A percentile compares a stretch with the other conserved stretches of the same genome.
phyloP scores from a whole-genome alignment of 2,329 filamentous ascomycete species.

The Colletotrichum graminicola region DNA sequence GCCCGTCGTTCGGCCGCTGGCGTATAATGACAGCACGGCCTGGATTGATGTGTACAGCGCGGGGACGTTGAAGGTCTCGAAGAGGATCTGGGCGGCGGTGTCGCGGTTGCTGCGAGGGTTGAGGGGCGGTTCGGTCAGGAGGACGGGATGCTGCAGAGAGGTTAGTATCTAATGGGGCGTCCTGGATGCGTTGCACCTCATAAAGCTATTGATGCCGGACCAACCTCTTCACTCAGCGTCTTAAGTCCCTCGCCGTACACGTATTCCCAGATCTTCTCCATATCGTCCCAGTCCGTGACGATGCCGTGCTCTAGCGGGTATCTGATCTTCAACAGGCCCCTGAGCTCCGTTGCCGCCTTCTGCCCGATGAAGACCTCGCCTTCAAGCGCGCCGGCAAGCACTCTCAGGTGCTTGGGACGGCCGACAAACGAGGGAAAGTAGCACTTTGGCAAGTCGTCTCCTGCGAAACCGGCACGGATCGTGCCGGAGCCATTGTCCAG shows the following conservation, averaged over 20 bases:
- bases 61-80: constrained; percentile 98
- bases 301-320: constrained; percentile 98
- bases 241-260: constrained; percentile 97
- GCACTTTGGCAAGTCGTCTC: constrained; percentile 95
- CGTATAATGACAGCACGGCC: constrained; percentile 94
- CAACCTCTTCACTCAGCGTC: constrained; percentile 94
- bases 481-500: constrained; percentile 99
- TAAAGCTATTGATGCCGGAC: constrained; percentile 30
- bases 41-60: constrained; percentile 97
- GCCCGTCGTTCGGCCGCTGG: constrained; percentile 93
- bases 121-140: constrained; percentile 94
- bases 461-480: constrained; percentile 95
- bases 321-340: constrained; percentile 92
- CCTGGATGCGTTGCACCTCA: neutral
- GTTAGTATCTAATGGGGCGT: constrained; percentile 41
- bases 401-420: constrained; percentile 92
- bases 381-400: constrained; percentile 95
- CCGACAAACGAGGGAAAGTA: constrained; percentile 98
- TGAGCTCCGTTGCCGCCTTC: constrained; percentile 86
- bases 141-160: constrained; percentile 81
- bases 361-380: constrained; percentile 98
- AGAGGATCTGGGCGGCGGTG: constrained; percentile 95
- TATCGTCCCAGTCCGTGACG: constrained; percentile 99
- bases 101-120: constrained; percentile 97
- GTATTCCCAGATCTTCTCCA: constrained; percentile 99